Conservation (phyloP, 345 rosid species). For the Camelina sativa region DNA sequence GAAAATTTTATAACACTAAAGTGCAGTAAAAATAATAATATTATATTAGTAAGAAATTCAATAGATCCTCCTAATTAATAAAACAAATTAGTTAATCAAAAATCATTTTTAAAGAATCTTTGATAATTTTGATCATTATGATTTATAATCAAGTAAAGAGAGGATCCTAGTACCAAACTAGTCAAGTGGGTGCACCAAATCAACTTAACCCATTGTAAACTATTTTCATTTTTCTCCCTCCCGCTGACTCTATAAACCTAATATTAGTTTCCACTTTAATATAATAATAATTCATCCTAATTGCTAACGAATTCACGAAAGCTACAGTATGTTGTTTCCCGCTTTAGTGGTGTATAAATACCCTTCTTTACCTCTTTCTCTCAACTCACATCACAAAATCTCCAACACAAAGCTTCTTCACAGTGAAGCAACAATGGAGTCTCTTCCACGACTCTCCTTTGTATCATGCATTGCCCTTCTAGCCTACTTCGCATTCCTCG, state of each 20-base stretch:
- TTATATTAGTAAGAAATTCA: too few relatives aligned
- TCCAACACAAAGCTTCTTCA: slow-evolving; percentile 19
- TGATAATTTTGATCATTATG: background rate
- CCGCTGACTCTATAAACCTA: slow-evolving; percentile 41
- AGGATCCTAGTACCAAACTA: slow-evolving; percentile 37
- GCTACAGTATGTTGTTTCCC: background rate
- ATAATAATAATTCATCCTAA: slow-evolving; percentile 12
- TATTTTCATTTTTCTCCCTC: slow-evolving; percentile 5
- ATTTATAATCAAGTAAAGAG: slow-evolving; percentile 16
- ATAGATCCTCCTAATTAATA: background rate
- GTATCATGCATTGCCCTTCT: slow-evolving; percentile 29
- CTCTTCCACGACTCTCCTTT: slow-evolving; percentile 22
- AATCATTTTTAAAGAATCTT: background rate
- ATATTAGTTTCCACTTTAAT: slow-evolving; percentile 23
- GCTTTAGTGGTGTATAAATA: slow-evolving; percentile 38
- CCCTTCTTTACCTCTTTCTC: slow-evolving; percentile 16
- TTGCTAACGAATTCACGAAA: slow-evolving; percentile 40
- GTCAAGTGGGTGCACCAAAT: slow-evolving; percentile 48
- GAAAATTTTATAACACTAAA: too few relatives aligned
- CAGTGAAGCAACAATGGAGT: slow-evolving; percentile 37
- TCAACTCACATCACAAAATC: slow-evolving; percentile 31
- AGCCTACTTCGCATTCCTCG: slow-evolving; percentile 34
- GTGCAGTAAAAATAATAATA: too few relatives aligned
- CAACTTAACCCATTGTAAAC: slow-evolving; percentile 38
- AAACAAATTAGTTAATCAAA: background rate